phyloP scores from a whole-genome alignment of 2,329 filamentous ascomycete genomes.

The Ilyonectria robusta region DNA sequence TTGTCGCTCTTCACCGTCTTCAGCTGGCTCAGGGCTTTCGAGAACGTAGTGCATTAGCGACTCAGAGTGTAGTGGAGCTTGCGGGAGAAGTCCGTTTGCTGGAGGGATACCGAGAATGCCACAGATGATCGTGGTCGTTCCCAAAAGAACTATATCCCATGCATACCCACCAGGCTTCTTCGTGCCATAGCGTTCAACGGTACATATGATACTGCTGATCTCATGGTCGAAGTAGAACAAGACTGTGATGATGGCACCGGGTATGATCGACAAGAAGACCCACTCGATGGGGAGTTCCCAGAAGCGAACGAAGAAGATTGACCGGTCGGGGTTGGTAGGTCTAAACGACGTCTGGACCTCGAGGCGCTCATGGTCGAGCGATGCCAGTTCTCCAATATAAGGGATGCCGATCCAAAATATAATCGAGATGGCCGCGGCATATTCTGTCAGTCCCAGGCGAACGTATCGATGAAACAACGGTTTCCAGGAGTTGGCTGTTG shows the following conservation, averaged over 20 bases:
- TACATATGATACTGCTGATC: constrained; percentile 78
- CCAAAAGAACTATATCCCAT: constrained; percentile 74
- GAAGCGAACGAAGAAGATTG: constrained; percentile 73
- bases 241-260: constrained; percentile 74
- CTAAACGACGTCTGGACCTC: constrained; percentile 69
- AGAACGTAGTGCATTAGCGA: constrained; percentile 69
- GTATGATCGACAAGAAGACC: constrained; percentile 74
- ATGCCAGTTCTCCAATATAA: constrained; percentile 70
- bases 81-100: constrained; percentile 75
- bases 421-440: constrained; percentile 77
- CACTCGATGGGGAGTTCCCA: constrained; percentile 72
- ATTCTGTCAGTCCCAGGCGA: constrained; percentile 73
- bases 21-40: constrained; percentile 55
- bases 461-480: constrained; percentile 74
- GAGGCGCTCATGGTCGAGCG: constrained; percentile 71
- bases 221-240: constrained; percentile 82
- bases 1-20: constrained; percentile 52
- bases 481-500: constrained; percentile 73
- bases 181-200: constrained; percentile 71
- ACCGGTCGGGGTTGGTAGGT: constrained; percentile 69
- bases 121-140: constrained; percentile 74
- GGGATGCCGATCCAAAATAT: constrained; percentile 76
- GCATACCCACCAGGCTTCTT: constrained; percentile 74
- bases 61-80: constrained; percentile 76
- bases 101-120: constrained; percentile 77